Percentiles rank a stretch among this genome's conserved stretches.
Conservation (phyloP, 257 asterid genomes). For the Orobanche coerulescens region DNA sequence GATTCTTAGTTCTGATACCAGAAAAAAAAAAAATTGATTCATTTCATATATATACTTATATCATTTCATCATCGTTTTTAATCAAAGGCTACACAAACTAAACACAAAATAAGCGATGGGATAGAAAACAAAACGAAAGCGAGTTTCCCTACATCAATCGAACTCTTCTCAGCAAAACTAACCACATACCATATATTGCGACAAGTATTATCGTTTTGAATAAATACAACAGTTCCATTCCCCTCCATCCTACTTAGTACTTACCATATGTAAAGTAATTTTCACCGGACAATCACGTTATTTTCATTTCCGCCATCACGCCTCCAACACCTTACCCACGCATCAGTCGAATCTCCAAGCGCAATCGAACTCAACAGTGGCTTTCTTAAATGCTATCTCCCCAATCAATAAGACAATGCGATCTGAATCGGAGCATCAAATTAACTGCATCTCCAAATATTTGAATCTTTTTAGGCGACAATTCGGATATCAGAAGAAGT, state of each 20-base stretch:
- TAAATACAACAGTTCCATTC: conserved; percentile 87
- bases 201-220: conserved; percentile 40
- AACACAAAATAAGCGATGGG: too few relatives aligned
- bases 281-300: conserved; percentile 84
- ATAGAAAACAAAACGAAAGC: too few relatives aligned
- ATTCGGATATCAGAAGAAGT: conserved; percentile 84
- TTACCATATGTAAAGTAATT: too few relatives aligned
- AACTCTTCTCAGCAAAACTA: background rate
- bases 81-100: too few relatives aligned
- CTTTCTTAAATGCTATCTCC: conserved; percentile 89
- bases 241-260: conserved; percentile 94
- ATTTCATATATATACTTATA: too few relatives aligned
- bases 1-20: too few relatives aligned
- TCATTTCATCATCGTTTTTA: too few relatives aligned
- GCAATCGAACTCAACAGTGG: conserved; percentile 86
- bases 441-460: conserved; percentile 80
- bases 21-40: too few relatives aligned
- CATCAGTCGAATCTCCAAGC: conserved; percentile 69
- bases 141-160: too few relatives aligned
- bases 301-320: conserved; percentile 31
- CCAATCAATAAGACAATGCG: conserved; percentile 97
- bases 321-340: conserved; percentile 81
- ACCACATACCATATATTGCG: conserved; percentile 21
- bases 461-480: conserved; percentile 74
- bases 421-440: conserved; percentile 94